These are phyloP conservation scores for Phyllachora maydis DNA, from an alignment of 2,329 filamentous ascomycete species.

Conservation along the genomic window DNA sequence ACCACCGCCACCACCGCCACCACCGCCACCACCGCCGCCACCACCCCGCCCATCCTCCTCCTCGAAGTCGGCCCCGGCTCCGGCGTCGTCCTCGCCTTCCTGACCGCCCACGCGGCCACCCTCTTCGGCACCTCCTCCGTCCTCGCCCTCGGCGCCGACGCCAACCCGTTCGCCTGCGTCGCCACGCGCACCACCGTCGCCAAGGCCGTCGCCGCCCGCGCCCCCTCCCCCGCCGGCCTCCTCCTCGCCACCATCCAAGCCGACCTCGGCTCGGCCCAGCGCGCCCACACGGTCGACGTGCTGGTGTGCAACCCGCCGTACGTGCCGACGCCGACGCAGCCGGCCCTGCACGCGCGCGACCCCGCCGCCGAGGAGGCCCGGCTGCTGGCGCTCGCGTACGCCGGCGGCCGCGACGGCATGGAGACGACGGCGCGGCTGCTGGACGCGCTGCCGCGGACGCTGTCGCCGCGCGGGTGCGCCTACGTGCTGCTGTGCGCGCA, in stretches of 20 bases:
- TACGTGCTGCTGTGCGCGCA: slow-evolving; percentile 82
- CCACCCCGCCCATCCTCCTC: slow-evolving; percentile 36
- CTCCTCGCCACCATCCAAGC: slow-evolving; percentile 49
- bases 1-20: slow-evolving; percentile 17
- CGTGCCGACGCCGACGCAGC: slow-evolving; percentile 66
- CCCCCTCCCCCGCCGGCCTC: slow-evolving; percentile 14
- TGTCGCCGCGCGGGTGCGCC: slow-evolving; percentile 52
- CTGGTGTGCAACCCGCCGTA: slow-evolving; percentile 96
- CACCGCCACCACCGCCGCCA: slow-evolving; percentile 3
- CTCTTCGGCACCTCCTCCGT: slow-evolving; percentile 57
- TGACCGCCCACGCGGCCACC: slow-evolving; percentile 48
- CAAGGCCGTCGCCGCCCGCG: slow-evolving; percentile 17
- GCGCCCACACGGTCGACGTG: slow-evolving; percentile 46
- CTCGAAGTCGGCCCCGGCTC: slow-evolving; percentile 83
- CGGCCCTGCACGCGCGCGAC: slow-evolving; percentile 21
- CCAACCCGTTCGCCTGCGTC: slow-evolving; percentile 65
- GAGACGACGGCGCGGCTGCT: slow-evolving; percentile 73
- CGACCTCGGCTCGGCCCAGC: slow-evolving; percentile 47
- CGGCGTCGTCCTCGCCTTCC: slow-evolving; percentile 81
- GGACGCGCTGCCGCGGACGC: slow-evolving; percentile 38
- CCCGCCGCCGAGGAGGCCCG: slow-evolving; percentile 52
- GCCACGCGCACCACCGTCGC: slow-evolving; percentile 52
- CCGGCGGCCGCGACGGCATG: slow-evolving; percentile 81
- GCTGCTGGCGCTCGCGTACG: slow-evolving; percentile 69
- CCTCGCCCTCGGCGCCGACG: slow-evolving; percentile 59